Evolutionary conservation across 2,329 filamentous ascomycete species (phyloP), one percentile per base, ranked within the genome.

Genomic region (Pseudopyricularia cyperi): DNA sequence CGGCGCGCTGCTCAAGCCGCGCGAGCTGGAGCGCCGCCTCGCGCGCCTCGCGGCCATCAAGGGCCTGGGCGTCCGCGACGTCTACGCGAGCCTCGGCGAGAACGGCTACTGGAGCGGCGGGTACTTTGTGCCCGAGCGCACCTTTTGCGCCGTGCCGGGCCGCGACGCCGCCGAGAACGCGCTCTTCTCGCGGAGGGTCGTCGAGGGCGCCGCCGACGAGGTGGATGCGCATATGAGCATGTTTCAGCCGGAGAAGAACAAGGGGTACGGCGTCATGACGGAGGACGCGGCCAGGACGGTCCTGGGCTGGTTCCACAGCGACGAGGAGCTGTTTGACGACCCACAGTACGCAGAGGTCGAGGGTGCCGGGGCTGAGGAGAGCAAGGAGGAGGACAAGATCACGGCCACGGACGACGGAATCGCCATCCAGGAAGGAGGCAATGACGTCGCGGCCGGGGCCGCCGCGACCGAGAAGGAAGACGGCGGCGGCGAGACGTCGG

Each of bases 31-130:
- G 52, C 74, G 77, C 44, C 76, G 89, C 15, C 70, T 94, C 3
- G 76, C 79, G 54, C 72, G 78, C 52, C 70, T 90, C 50, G 76
- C 77, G 0, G 65, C 72, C 2, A 71, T 85, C 1, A 75, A 78
- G 46, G 79, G 77, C 0, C 71, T 94, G 1, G 83, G 84, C 0
- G 81, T 89, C 57, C 76, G 79, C 17, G 85, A 91, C 61, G 79
- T 90, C 53, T 93, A 90, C 65, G 86, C 80, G 1, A 83, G 80
- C 0, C 74, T 95, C 7, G 87, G 87, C 0, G 78, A 82, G 61
- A 85, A 85, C 52, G 82, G 84, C 2, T 73, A 77, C 60, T 80
- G 76, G 76, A 75, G 70, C 28, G 76, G 76, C 2, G 76, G 76
- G 0, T 80, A 71, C 66, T 82, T 72, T 62, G 75, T 79, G 0